Conservation (phyloP, 2,329 filamentous ascomycete species). For the Penicillium sp. region DNA sequence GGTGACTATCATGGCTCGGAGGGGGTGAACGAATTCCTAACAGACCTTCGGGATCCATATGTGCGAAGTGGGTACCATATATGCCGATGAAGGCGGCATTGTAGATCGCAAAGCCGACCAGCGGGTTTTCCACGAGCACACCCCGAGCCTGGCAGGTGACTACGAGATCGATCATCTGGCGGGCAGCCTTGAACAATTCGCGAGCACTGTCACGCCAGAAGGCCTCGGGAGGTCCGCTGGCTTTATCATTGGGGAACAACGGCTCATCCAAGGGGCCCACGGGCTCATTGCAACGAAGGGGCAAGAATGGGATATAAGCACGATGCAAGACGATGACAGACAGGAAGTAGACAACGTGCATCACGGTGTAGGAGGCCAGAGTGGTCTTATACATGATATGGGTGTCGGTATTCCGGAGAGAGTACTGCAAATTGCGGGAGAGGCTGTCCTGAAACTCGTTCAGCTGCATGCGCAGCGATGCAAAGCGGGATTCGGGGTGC, state of each 20-base stretch:
- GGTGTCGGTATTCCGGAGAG: conserved; percentile 56
- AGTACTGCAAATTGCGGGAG: conserved; percentile 57
- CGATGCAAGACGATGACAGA: conserved; percentile 60
- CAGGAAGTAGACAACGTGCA: conserved; percentile 59
- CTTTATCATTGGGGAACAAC: conserved; percentile 49
- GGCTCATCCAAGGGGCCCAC: conserved; percentile 58
- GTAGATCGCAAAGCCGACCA: conserved; percentile 60
- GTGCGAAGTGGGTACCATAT: conserved; percentile 58
- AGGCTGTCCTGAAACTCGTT: conserved; percentile 56
- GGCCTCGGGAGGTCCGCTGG: conserved; percentile 45
- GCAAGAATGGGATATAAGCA: conserved; percentile 60
- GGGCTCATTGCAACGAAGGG: conserved; percentile 54
- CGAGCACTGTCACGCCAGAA: conserved; percentile 58
- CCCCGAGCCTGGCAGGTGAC: conserved; percentile 55
- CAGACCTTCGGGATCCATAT: conserved; percentile 58
- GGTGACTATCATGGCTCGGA: conserved; percentile 32
- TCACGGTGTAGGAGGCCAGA: conserved; percentile 57
- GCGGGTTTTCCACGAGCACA: conserved; percentile 58
- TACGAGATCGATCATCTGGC: conserved; percentile 58
- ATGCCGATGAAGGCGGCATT: conserved; percentile 56
- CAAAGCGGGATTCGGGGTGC: conserved; percentile 56
- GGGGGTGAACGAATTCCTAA: conserved; percentile 43
- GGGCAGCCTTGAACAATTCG: conserved; percentile 56
- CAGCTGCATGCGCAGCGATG: conserved; percentile 50
- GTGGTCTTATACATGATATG: conserved; percentile 57